phyloP scores from a whole-genome alignment of 306 rosid genomes.

The Cyamopsis tetragonoloba region DNA sequence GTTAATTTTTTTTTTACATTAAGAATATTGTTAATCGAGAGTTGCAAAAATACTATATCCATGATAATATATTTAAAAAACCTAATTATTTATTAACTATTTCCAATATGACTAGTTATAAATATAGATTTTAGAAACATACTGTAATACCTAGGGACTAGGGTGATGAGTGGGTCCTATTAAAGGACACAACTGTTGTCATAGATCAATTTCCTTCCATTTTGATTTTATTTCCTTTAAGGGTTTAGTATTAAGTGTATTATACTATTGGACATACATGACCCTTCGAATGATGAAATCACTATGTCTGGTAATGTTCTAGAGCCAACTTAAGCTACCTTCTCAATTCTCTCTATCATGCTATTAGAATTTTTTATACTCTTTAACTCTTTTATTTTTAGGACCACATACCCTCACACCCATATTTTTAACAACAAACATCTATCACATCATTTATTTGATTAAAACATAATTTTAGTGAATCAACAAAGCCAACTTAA shows the following conservation, averaged over 20 bases:
- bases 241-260: neutral
- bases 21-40: no score
- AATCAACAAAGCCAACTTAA: no score
- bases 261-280: no score
- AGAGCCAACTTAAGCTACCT: neutral
- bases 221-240: neutral
- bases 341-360: neutral
- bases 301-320: neutral
- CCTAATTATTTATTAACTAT: no score
- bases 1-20: no score
- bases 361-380: neutral
- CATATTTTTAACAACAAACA: neutral
- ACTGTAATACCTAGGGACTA: no score
- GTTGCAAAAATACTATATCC: no score
- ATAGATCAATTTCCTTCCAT: constrained; percentile 9
- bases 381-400: neutral
- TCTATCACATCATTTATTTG: no score
- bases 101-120: no score
- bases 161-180: constrained; percentile 28
- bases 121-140: neutral
- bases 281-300: neutral
- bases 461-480: no score
- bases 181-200: constrained; percentile 3
- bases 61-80: no score
- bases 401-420: no score